A percentile compares a stretch with the other conserved stretches of the same genome.
Evolutionary conservation across 1,284 basidiomycete species (phyloP).

Genomic region (Kalmanozyma brasiliensis): DNA sequence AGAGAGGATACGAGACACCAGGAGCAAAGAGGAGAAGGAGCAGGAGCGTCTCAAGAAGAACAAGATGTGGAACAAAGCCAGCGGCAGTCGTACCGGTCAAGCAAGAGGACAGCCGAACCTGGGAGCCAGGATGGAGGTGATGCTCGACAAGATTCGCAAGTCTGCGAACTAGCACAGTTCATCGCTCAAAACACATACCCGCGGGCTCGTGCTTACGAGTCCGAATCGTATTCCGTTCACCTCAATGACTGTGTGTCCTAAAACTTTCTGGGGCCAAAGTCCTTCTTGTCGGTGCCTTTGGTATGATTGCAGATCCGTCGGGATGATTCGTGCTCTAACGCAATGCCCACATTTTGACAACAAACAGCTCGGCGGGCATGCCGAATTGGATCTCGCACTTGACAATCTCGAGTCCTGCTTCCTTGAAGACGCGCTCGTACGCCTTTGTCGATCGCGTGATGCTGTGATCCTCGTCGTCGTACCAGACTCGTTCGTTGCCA

Average conservation of each 20-base stretch:
- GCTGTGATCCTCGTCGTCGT: conserved; percentile 66
- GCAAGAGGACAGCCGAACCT: conserved; percentile 65
- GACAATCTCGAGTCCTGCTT: conserved; percentile 61
- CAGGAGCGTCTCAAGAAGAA: conserved; percentile 51
- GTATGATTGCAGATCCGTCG: too few species aligned
- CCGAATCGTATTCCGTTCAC: too few species aligned
- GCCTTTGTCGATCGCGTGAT: conserved; percentile 63
- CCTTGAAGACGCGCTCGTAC: conserved; percentile 62
- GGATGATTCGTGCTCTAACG: conserved; percentile 7
- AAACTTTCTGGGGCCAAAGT: too few species aligned
- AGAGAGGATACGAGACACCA: conserved; percentile 24
- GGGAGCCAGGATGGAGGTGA: conserved; percentile 63
- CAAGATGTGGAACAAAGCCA: conserved; percentile 61
- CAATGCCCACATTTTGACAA: conserved; percentile 62
- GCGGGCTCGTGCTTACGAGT: too few species aligned
- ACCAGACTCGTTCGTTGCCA: conserved; percentile 62
- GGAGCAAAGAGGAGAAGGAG: conserved; percentile 53
- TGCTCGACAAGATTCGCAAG: conserved; percentile 63
- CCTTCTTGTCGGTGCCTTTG: too few species aligned
- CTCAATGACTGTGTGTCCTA: too few species aligned
- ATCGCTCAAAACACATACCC: too few species aligned
- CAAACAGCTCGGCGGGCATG: conserved; percentile 65
- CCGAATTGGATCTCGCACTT: conserved; percentile 61
- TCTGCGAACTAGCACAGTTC: conserved; percentile 22
- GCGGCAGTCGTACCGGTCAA: conserved; percentile 54